phyloP scores from a whole-genome alignment of 306 rosid species.

The Pyrus bretschneideri region DNA sequence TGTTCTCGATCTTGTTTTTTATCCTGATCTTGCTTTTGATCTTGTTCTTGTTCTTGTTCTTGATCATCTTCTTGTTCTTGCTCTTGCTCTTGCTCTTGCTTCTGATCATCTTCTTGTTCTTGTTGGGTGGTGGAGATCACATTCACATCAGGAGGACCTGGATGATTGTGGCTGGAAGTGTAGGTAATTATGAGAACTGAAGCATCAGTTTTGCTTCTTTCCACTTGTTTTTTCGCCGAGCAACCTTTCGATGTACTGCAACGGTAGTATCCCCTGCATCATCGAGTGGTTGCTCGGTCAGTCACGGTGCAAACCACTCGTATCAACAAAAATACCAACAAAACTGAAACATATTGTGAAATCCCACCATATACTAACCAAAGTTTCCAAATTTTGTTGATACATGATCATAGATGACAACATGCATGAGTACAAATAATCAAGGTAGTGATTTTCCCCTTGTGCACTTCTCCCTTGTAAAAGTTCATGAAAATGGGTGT shows the following conservation, averaged over 20 bases:
- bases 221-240: slow-evolving; percentile 92
- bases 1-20: slow-evolving; percentile 13
- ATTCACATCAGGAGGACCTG: slow-evolving; percentile 35
- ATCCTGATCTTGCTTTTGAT: slow-evolving; percentile 17
- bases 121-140: slow-evolving; percentile 15
- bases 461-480: no score
- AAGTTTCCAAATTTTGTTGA: neutral
- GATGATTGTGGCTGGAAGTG: slow-evolving; percentile 74
- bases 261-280: slow-evolving; percentile 72
- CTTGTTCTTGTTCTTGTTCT: slow-evolving; percentile 7
- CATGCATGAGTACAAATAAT: neutral
- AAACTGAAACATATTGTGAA: no score
- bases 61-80: slow-evolving; percentile 6
- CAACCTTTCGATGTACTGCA: slow-evolving; percentile 91
- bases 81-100: slow-evolving; percentile 27
- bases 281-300: neutral
- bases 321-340: neutral
- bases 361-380: neutral
- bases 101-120: neutral
- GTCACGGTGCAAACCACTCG: neutral
- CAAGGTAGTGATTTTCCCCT: no score
- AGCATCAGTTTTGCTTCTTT: slow-evolving; percentile 80
- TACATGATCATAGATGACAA: neutral
- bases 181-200: slow-evolving; percentile 81
- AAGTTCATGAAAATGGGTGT: no score